Base-by-base conservation (phyloP, 805 yeast genomes). In the Blastobotrys parvus region DNA sequence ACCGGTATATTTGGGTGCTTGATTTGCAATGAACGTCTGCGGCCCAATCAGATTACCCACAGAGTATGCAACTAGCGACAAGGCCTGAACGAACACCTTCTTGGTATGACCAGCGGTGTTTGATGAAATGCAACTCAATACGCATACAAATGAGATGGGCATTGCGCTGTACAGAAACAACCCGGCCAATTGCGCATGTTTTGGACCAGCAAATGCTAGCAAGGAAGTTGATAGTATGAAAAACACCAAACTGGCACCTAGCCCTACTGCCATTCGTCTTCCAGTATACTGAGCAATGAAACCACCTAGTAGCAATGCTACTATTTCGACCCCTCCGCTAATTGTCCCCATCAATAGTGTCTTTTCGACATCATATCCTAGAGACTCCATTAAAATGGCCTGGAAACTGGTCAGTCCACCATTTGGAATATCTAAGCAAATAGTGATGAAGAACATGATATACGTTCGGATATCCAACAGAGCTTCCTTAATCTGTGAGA, bases 81-180 rank as follows among this genome's bases (percentile, higher is more conserved):
- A 58, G 5, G 80, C 78, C 42, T 75, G 74, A 20, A 75, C 70
- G 4, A 77, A 69, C 52, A 77, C 67, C 52, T 80, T 77, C 60
- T 83, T 83, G 8, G 88, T 80, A 48, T 75, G 73, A 13, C 90
- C 90, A 2, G 87, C 77, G 25, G 78, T 71, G 57, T 82, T 70
- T 2, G 74, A 62, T 27, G 65, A 19, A 48, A 15, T 45, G 34
- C 16, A 7, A 30, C 34, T 30, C 34, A 30, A 11, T n/a, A n/a
- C n/a, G n/a, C n/a, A n/a, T n/a, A n/a, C n/a, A n/a, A n/a, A n/a
- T n/a, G n/a, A n/a, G 5, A 5, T 6, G 34, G 3, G 45, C 15
- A 30, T 7, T n/a, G n/a, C n/a, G n/a, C n/a, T n/a, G n/a, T n/a
- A n/a, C n/a, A n/a, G n/a, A n/a, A n/a, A n/a, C n/a, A n/a, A n/a